phyloP scores from a whole-genome alignment of 176 grass and related monocot species.

The Oryza meyeriana region DNA sequence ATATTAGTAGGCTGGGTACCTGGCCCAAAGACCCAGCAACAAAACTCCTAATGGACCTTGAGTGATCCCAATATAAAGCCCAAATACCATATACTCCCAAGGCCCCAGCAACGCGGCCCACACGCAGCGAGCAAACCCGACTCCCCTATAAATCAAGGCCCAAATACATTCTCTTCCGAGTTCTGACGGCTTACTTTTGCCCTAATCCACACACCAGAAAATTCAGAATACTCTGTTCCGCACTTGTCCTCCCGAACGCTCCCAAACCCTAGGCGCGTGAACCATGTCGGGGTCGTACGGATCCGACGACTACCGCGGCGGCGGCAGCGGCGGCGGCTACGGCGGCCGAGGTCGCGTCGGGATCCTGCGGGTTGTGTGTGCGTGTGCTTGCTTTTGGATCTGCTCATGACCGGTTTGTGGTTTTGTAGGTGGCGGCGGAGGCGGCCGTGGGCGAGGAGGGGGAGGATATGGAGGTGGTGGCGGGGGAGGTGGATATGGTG shows the following conservation, averaged over 20 bases:
- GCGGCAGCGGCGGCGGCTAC: constrained; percentile 22
- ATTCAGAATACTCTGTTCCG: neutral
- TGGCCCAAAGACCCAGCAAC: neutral
- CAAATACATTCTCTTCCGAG: neutral
- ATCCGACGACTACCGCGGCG: constrained; percentile 66
- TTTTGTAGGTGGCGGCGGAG: constrained; percentile 37
- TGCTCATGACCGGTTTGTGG: constrained; percentile 22
- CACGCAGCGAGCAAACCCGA: neutral
- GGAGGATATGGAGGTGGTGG: constrained; percentile 25
- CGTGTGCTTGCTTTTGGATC: constrained; percentile 14
- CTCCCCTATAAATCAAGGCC: neutral
- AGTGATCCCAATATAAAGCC: neutral
- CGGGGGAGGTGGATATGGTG: constrained; percentile 36
- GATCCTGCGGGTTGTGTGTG: neutral
- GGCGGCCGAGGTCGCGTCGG: constrained; percentile 37
- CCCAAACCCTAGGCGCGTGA: constrained; percentile 44
- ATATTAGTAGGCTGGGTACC: neutral
- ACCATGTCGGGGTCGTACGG: constrained; percentile 67
- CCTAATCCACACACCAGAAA: constrained; percentile 24
- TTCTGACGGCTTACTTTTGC: neutral
- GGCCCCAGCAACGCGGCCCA: neutral
- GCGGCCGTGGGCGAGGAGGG: constrained; percentile 36
- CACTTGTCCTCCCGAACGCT: constrained; percentile 26
- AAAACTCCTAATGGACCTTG: neutral
- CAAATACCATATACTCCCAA: neutral